A percentile compares a stretch with the other conserved stretches of the same genome.
Conservation (phyloP, 2,329 filamentous ascomycete genomes). For the Microcera coccophila region DNA sequence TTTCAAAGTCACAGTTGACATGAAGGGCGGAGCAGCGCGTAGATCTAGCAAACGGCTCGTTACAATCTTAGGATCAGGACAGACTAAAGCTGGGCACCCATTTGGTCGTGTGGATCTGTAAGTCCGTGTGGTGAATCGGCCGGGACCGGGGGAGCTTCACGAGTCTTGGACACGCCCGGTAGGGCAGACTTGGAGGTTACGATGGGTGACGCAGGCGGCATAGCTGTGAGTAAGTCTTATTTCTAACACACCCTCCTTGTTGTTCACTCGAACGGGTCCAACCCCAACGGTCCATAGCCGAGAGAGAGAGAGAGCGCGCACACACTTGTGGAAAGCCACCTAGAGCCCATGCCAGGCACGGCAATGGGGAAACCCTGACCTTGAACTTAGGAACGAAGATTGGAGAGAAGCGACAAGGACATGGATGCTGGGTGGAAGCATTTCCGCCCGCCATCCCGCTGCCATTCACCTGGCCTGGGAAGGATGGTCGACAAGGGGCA, state of each 20-base stretch:
- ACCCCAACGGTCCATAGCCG: not conserved
- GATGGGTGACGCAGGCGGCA: slow-evolving; percentile 15
- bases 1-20: slow-evolving; percentile 6
- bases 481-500: no score
- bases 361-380: not conserved
- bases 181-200: slow-evolving; percentile 22
- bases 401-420: not conserved
- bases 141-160: slow-evolving; percentile 11
- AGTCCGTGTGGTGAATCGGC: slow-evolving; percentile 18
- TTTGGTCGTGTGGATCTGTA: slow-evolving; percentile 19
- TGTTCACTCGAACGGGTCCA: not conserved
- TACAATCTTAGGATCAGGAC: slow-evolving; percentile 3
- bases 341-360: not conserved
- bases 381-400: not conserved
- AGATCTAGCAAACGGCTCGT: slow-evolving; percentile 18
- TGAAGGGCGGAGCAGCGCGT: slow-evolving; percentile 17
- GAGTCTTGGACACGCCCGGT: slow-evolving; percentile 7
- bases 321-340: not conserved
- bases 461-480: no score
- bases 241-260: not conserved
- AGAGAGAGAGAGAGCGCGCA: not conserved
- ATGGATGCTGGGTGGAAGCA: not conserved
- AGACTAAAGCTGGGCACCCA: slow-evolving; percentile 16
- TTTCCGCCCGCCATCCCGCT: not conserved
- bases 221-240: not conserved